Base-by-base conservation (phyloP, 345 rosid species). In the Boechera stricta region DNA sequence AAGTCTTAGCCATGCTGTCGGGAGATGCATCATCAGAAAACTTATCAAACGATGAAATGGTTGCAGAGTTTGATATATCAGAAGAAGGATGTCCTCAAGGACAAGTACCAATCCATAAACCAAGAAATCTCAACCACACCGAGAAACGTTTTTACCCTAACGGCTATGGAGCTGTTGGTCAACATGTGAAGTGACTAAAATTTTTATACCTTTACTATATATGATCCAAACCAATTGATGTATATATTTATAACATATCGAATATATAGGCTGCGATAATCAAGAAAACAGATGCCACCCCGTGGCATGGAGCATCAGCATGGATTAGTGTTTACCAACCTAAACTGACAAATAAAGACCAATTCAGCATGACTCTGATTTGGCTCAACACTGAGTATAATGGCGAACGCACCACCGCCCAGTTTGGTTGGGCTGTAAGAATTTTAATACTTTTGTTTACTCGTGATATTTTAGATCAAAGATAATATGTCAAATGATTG, bases 101-200 rank as follows among this genome's bases (percentile, higher is more conserved):
- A 59, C 48, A 59, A 59, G 58, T 71, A 71, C 75, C 67, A 24
- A 71, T 71, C 39, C 48, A 59, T 12, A 71, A 59, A 24, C 75
- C 48, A 59, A 71, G 39, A 59, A 70, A 11, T 4, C 5, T 4
- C 57, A 57, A 42, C 47, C 5, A 55, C 16, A 41, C 41, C 12
- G 13, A 28, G 28, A 41, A 69, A 42, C 12, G 5, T 42, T 10
- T 55, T 18, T 42, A 42, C 1, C 0, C 31, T 69, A 28, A 69
- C 21, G 24, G 24, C 24, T 39, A 26, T 29, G 64, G 29, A 29
- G 26, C 8, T 36, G 0, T 38, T 52, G 64, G 42, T 41, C 9
- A 56, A 41, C 74, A 56, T 69, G 74, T 69, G 5, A 64, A 32
- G 21, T 56, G 35, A 3, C 12, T n/a, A 10, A 26, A 35, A 21